Percentiles rank a stretch among this genome's conserved stretches.
phyloP scores from a whole-genome alignment of 2,329 filamentous ascomycete species.

The Pyricularia sp. region DNA sequence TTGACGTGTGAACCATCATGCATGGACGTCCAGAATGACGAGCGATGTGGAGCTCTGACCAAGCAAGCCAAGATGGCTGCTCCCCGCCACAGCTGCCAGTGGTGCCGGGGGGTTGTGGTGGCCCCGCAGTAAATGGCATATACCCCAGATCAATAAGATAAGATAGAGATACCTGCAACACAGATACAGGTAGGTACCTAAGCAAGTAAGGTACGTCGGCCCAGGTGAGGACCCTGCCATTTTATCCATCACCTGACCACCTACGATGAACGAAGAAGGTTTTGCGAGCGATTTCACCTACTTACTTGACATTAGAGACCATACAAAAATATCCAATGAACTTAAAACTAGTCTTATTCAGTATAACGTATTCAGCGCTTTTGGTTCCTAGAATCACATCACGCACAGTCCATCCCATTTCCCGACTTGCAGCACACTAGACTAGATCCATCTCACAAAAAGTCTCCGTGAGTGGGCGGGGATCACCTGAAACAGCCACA shows the following conservation, averaged over 20 bases:
- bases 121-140: neutral
- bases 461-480: neutral
- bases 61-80: neutral
- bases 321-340: neutral
- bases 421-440: neutral
- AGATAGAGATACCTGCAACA: neutral
- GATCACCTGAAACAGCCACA: neutral
- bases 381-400: too few species aligned
- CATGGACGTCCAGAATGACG: neutral
- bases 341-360: too few species aligned
- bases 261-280: too few species aligned
- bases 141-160: neutral
- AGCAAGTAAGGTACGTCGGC: too few species aligned
- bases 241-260: neutral
- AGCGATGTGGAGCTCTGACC: neutral
- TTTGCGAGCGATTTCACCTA: too few species aligned
- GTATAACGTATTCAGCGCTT: too few species aligned
- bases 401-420: neutral
- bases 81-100: neutral
- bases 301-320: neutral
- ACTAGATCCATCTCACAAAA: neutral
- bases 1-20: neutral
- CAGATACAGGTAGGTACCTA: too few species aligned
- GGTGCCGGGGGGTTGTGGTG: neutral
- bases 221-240: neutral